Conservation (phyloP, 2,329 filamentous ascomycete genomes). For the Hypoxylon sp. region DNA sequence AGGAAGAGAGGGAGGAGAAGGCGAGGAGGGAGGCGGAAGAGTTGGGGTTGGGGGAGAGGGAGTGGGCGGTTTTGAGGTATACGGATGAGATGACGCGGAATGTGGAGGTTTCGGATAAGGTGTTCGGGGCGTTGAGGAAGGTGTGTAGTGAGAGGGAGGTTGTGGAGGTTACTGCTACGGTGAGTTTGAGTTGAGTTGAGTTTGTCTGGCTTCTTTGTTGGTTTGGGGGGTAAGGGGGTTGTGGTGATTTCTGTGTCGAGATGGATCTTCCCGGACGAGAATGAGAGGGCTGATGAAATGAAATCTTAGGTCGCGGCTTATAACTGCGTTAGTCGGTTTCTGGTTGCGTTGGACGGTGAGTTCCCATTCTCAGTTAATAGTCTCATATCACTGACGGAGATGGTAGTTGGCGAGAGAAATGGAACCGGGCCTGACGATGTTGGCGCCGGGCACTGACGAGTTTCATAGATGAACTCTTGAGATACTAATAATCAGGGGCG, state of each 20-base stretch:
- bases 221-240: constrained; percentile 1
- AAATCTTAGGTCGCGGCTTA: constrained; percentile 74
- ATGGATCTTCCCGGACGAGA: constrained; percentile 4
- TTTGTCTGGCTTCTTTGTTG: constrained; percentile 21
- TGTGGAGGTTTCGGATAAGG: constrained; percentile 76
- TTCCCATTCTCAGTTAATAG: constrained; percentile 32
- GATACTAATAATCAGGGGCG: neutral
- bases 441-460: constrained; percentile 53
- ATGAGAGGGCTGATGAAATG: constrained; percentile 21
- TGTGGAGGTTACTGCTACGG: constrained; percentile 84
- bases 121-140: constrained; percentile 74
- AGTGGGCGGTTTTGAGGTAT: constrained; percentile 79
- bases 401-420: constrained; percentile 70
- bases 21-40: constrained; percentile 43
- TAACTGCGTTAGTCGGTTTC: constrained; percentile 87
- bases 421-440: constrained; percentile 64
- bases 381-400: constrained; percentile 50
- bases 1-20: constrained; percentile 47
- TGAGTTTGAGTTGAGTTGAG: constrained; percentile 68
- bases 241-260: neutral
- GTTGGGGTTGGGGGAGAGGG: constrained; percentile 66
- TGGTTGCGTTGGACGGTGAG: constrained; percentile 84
- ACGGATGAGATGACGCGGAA: constrained; percentile 87
- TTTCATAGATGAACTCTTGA: neutral
- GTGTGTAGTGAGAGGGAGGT: constrained; percentile 79